Evolutionary conservation across 1,284 basidiomycete species (phyloP).

Genomic region (Pulveroboletus sp.): DNA sequence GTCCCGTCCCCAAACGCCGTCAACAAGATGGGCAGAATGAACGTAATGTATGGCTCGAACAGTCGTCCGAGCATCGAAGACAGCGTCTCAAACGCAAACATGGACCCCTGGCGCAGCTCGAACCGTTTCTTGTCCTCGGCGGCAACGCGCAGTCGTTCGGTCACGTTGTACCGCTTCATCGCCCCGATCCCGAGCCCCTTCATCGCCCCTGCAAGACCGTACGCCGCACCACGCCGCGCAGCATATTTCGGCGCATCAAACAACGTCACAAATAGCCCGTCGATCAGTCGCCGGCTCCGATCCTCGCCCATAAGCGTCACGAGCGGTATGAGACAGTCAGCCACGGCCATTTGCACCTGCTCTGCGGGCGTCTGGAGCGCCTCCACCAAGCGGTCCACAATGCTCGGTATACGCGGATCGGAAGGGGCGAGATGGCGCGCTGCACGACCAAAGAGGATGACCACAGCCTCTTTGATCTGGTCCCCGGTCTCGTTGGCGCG

Average conservation of each 20-base stretch:
- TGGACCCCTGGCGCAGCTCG: constrained; percentile 88
- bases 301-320: constrained; percentile 68
- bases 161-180: constrained; percentile 84
- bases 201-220: constrained; percentile 91
- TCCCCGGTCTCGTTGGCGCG: constrained; percentile 76
- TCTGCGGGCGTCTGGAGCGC: constrained; percentile 95
- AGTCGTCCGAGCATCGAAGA: constrained; percentile 83
- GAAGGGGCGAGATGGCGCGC: constrained; percentile 84
- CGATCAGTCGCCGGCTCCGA: constrained; percentile 70
- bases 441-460: constrained; percentile 92
- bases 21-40: constrained; percentile 85
- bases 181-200: constrained; percentile 86
- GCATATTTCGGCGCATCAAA: constrained; percentile 87
- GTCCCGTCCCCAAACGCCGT: constrained; percentile 89
- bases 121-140: constrained; percentile 89
- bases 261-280: constrained; percentile 76
- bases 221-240: constrained; percentile 90
- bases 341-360: constrained; percentile 95
- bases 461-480: constrained; percentile 91
- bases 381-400: constrained; percentile 88
- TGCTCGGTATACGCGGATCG: constrained; percentile 77
- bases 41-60: constrained; percentile 94
- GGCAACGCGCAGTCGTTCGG: constrained; percentile 74
- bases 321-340: constrained; percentile 90
- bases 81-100: constrained; percentile 95